phyloP scores from a whole-genome alignment of 2,329 filamentous ascomycete species.

The Metarhizium humberi region DNA sequence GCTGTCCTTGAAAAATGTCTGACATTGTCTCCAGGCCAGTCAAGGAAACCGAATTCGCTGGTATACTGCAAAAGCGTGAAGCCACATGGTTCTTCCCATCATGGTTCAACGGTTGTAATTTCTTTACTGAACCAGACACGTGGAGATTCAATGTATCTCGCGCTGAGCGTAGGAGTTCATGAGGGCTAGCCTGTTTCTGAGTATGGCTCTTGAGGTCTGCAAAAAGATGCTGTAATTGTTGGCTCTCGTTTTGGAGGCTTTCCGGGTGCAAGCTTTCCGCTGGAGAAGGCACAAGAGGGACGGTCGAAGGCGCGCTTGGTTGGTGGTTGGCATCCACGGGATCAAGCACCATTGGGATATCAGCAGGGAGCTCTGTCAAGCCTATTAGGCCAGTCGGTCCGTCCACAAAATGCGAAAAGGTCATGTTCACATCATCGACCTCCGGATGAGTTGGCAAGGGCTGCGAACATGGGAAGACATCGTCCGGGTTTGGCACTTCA shows the following conservation, averaged over 20 bases:
- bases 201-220: slow-evolving; percentile 15
- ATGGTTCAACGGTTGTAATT: slow-evolving; percentile 22
- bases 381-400: slow-evolving; percentile 14
- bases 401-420: slow-evolving; percentile 1
- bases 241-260: slow-evolving; percentile 2
- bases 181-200: slow-evolving; percentile 13
- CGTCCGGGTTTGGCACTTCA: slow-evolving; percentile 24
- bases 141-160: slow-evolving; percentile 39
- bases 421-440: slow-evolving; percentile 8
- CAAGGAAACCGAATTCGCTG: slow-evolving; percentile 27
- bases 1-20: slow-evolving; percentile 28
- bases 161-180: slow-evolving; percentile 30
- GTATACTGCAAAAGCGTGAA: slow-evolving; percentile 26
- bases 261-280: background rate
- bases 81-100: slow-evolving; percentile 32
- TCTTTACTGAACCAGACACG: slow-evolving; percentile 32
- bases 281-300: background rate
- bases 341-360: slow-evolving; percentile 21
- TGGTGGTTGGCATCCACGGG: no score
- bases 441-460: slow-evolving; percentile 11
- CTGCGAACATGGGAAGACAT: slow-evolving; percentile 14
- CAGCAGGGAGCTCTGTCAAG: slow-evolving; percentile 34
- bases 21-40: slow-evolving; percentile 33
- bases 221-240: slow-evolving; percentile 9
- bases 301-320: background rate